A percentile compares a stretch with the other conserved stretches of the same genome.
Conservation (phyloP, 1,284 basidiomycete genomes). For the Fomitopsis betulina region DNA sequence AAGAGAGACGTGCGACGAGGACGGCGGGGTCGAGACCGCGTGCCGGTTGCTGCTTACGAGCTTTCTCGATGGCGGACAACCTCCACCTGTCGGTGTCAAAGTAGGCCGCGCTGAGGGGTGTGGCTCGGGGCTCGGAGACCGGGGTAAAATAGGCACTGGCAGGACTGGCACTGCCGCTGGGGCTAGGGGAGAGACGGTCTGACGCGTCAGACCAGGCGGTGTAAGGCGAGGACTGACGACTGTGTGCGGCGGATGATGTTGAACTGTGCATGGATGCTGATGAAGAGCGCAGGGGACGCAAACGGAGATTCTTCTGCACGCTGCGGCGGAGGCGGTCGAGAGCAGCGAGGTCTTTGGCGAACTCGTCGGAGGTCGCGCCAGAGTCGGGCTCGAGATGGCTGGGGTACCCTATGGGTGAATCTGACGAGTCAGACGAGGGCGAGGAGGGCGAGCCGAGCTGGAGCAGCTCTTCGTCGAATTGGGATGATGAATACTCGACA, state of each 20-base stretch:
- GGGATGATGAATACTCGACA: slow-evolving; percentile 20
- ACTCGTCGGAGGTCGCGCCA: slow-evolving; percentile 40
- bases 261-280: slow-evolving; percentile 33
- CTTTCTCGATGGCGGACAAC: slow-evolving; percentile 20
- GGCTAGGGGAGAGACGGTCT: slow-evolving; percentile 37
- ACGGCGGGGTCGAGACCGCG: slow-evolving; percentile 42
- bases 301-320: slow-evolving; percentile 68
- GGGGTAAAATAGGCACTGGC: slow-evolving; percentile 59
- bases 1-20: slow-evolving; percentile 47
- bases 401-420: slow-evolving; percentile 23
- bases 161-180: slow-evolving; percentile 44
- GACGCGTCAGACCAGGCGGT: slow-evolving; percentile 23
- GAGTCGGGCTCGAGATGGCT: slow-evolving; percentile 24
- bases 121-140: slow-evolving; percentile 31
- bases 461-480: slow-evolving; percentile 21
- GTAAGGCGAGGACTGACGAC: slow-evolving; percentile 26
- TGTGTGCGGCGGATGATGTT: slow-evolving; percentile 16
- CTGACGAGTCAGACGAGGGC: slow-evolving; percentile 30
- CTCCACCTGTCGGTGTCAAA: slow-evolving; percentile 22
- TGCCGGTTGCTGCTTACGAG: slow-evolving; percentile 20
- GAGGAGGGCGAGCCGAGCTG: slow-evolving; percentile 24
- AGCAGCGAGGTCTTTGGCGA: slow-evolving; percentile 58
- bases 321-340: slow-evolving; percentile 64
- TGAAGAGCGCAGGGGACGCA: slow-evolving; percentile 64
- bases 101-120: slow-evolving; percentile 27